Evolutionary conservation across 805 yeast genomes (phyloP).

Genomic region (Lipomyces spencermartinsiae): DNA sequence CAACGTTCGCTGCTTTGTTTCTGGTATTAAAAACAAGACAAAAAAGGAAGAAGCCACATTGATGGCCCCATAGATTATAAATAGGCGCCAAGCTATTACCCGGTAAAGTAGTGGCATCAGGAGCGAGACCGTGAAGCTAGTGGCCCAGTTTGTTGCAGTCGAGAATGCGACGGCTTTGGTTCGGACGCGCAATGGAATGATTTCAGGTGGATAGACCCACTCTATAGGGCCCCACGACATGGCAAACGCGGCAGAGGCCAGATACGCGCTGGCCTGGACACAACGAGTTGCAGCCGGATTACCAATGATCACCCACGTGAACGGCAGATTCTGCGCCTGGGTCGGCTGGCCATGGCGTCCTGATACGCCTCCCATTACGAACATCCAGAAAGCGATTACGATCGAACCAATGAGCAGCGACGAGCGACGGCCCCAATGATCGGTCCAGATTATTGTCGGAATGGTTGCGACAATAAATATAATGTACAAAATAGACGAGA

Average conservation of each 20-base stretch:
- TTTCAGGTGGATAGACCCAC: slow-evolving; percentile 37
- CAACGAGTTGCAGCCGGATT: slow-evolving; percentile 56
- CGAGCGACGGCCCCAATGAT: slow-evolving; percentile 89
- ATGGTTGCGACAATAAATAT: slow-evolving; percentile 60
- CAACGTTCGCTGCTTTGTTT: slow-evolving; percentile 33
- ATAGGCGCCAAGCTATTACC: slow-evolving; percentile 79
- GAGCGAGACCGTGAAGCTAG: slow-evolving; percentile 82
- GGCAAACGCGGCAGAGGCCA: slow-evolving; percentile 77
- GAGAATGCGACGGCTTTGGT: slow-evolving; percentile 89
- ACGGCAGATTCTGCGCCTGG: not conserved
- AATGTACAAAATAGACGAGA: not conserved
- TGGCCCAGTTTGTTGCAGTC: slow-evolving; percentile 91
- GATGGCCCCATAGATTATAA: slow-evolving; percentile 74
- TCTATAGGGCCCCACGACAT: slow-evolving; percentile 74
- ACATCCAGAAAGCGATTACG: slow-evolving; percentile 76
- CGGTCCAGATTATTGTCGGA: slow-evolving; percentile 90
- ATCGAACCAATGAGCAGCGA: slow-evolving; percentile 77
- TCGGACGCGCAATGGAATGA: slow-evolving; percentile 79
- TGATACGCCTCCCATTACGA: slow-evolving; percentile 51
- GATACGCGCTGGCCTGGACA: slow-evolving; percentile 59
- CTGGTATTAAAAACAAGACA: slow-evolving; percentile 26
- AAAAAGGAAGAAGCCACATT: slow-evolving; percentile 45
- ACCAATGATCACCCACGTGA: not conserved
- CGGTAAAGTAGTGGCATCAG: slow-evolving; percentile 85
- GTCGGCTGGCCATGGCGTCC: not conserved